Evolutionary conservation across 257 asterid species (phyloP), one percentile per base, ranked within the genome.

Genomic region (Hygrophila difformis): DNA sequence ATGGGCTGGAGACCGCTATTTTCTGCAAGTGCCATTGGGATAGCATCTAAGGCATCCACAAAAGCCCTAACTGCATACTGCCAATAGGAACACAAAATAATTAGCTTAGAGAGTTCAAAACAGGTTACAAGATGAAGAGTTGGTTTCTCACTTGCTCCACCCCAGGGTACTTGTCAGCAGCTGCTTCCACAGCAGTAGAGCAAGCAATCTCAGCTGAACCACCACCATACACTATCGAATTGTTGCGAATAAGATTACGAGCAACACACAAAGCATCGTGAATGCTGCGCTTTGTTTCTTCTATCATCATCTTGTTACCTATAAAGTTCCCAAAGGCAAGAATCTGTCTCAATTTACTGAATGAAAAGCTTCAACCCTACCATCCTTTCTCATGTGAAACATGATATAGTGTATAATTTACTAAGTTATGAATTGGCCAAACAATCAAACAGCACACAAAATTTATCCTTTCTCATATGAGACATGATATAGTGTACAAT

Each of bases 221-320:
- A 62, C 97, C 97, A 55, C 97, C 97, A 64, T 89, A 89, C 3
- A 89, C 97, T 12, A 89, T 84, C 44, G 97, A 89, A 42, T 89
- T 82, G 71, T 89, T 84, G 47, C 87, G 97, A 56, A 89, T 81
- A 29, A 89, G 91, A 70, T 89, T 89, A 41, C 97, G 72, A 33
- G 97, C 93, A 49, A 89, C 97, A 22, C 96, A 89, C 37, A 89
- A 44, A 35, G 97, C 97, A 51, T 89, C 97, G 31, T 89, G 97
- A 64, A 89, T n/a, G 61, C 97, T 89, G 53, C 97, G 97, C 44
- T 84, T 89, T 22, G 97, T 84, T 75, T 89, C 96, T 73, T 89
- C 96, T 52, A 89, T 79, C 68, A 89, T 84, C 97, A 89, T 89
- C 87, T 89, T 89, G 80, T 89, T 89, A 49, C 97, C 97, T 89